These are phyloP conservation scores for Yamadazyma songkhlaensis DNA, from an alignment of 1,139 yeast genomes.

Conservation along the genomic window DNA sequence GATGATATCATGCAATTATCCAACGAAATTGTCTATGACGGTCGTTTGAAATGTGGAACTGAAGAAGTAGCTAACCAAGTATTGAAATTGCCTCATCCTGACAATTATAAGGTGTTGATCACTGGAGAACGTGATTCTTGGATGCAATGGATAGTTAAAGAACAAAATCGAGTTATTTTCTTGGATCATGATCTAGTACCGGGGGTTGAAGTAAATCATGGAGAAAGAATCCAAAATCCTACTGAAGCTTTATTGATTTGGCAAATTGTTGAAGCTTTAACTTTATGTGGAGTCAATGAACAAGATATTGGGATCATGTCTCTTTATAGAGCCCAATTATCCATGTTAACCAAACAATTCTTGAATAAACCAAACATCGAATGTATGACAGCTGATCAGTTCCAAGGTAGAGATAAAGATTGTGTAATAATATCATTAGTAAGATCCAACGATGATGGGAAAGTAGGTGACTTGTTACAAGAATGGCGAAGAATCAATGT, in stretches of 20 bases:
- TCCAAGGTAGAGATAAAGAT: constrained; percentile 94
- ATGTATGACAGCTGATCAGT: constrained; percentile 89
- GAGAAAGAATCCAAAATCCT: constrained; percentile 69
- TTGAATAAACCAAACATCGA: constrained; percentile 51
- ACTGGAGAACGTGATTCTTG: constrained; percentile 20
- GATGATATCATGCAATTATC: constrained; percentile 81
- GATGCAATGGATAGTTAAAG: constrained; percentile 31
- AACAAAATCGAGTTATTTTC: constrained; percentile 60
- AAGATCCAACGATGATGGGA: constrained; percentile 65
- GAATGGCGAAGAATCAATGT: constrained; percentile 95
- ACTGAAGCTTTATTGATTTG: constrained; percentile 67
- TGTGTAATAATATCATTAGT: constrained; percentile 86
- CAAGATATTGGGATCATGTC: constrained; percentile 81
- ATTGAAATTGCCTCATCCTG: constrained; percentile 45
- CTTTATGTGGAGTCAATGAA: constrained; percentile 58
- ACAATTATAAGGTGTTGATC: constrained; percentile 14
- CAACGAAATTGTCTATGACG: constrained; percentile 74
- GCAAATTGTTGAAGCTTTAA: constrained; percentile 60
- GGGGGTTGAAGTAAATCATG: constrained; percentile 51
- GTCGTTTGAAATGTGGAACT: constrained; percentile 74
- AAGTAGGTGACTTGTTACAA: constrained; percentile 72
- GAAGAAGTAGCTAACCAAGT: constrained; percentile 56
- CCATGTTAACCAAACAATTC: constrained; percentile 48
- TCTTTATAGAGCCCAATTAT: constrained; percentile 78
- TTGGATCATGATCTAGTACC: constrained; percentile 72